Evolutionary conservation across 495 filamentous ascomycete species (phyloP).

Genomic region (Penicillium herquei): DNA sequence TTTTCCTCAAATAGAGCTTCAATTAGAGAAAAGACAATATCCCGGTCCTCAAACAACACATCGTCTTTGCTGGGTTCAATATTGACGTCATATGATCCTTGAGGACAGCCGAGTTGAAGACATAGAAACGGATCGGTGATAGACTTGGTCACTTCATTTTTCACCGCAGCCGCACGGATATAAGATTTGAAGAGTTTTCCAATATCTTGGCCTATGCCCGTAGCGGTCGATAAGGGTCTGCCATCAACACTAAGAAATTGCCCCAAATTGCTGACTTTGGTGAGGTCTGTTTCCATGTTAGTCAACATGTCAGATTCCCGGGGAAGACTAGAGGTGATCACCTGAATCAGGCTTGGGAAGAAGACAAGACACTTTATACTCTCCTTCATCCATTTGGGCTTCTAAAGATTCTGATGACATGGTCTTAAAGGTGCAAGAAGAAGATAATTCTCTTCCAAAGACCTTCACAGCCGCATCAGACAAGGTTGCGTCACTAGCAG

Average conservation of each 20-base stretch:
- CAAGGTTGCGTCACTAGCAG: conserved; percentile 50
- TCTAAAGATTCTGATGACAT: conserved; percentile 20
- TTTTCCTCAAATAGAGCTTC: conserved; percentile 53
- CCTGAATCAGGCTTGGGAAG: conserved; percentile 53
- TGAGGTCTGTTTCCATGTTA: conserved; percentile 35
- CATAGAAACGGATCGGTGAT: conserved; percentile 68
- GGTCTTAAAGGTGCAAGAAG: conserved; percentile 47
- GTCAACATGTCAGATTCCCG: neutral
- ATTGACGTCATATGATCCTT: conserved; percentile 78
- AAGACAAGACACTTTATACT: conserved; percentile 55
- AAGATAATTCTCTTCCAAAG: conserved; percentile 63
- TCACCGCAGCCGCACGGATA: conserved; percentile 39
- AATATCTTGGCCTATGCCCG: conserved; percentile 68
- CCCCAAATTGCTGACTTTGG: conserved; percentile 56
- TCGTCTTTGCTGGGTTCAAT: conserved; percentile 91
- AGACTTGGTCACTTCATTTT: conserved; percentile 14
- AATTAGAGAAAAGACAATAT: conserved; percentile 49
- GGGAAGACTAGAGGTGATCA: conserved; percentile 14
- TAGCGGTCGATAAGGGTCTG: conserved; percentile 63
- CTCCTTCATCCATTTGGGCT: conserved; percentile 1
- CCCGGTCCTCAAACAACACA: conserved; percentile 69
- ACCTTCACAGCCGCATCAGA: conserved; percentile 69
- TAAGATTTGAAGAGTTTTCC: conserved; percentile 57
- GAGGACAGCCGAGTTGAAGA: conserved; percentile 69
- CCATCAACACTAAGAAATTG: conserved; percentile 75